A percentile compares a stretch with the other conserved stretches of the same genome.
phyloP scores from a whole-genome alignment of 1,139 yeast genomes.

The Tardiomyces digboiensis region DNA sequence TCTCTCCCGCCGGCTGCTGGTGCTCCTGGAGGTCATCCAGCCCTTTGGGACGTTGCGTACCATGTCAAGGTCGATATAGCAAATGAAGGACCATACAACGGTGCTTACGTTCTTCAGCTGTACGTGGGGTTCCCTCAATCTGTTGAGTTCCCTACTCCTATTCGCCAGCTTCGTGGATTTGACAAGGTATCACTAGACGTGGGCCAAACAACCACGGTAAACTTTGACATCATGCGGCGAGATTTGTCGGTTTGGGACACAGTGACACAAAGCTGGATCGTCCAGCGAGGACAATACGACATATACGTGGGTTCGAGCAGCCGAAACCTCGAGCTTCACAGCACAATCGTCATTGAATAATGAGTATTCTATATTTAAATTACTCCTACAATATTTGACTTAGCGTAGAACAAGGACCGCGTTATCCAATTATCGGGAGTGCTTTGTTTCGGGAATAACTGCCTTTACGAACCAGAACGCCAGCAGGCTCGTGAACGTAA shows the following conservation, averaged over 20 bases:
- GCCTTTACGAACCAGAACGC: slow-evolving; percentile 40
- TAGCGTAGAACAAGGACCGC: slow-evolving; percentile 20
- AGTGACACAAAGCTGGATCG: slow-evolving; percentile 49
- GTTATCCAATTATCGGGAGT: too few relatives aligned
- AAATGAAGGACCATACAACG: slow-evolving; percentile 42
- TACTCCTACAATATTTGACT: neutral
- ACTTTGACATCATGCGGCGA: slow-evolving; percentile 41
- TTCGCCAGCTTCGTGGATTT: slow-evolving; percentile 46
- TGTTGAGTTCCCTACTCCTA: slow-evolving; percentile 21
- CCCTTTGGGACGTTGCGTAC: slow-evolving; percentile 37
- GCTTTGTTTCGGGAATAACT: slow-evolving; percentile 73
- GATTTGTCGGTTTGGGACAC: slow-evolving; percentile 56
- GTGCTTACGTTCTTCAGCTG: slow-evolving; percentile 47
- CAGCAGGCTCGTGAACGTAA: slow-evolving; percentile 45
- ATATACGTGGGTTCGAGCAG: slow-evolving; percentile 46
- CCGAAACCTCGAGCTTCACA: slow-evolving; percentile 40
- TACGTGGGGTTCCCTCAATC: slow-evolving; percentile 43
- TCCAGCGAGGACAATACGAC: slow-evolving; percentile 50
- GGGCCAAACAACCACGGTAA: slow-evolving; percentile 32
- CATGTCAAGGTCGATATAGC: slow-evolving; percentile 38
- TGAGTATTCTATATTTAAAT: neutral
- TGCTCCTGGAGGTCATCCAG: slow-evolving; percentile 44
- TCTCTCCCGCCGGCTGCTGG: slow-evolving; percentile 47
- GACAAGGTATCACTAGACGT: slow-evolving; percentile 43
- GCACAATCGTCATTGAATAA: slow-evolving; percentile 16